Conservation (phyloP, 371 early-diverging fungal species). For the Rhizomucor miehei region DNA sequence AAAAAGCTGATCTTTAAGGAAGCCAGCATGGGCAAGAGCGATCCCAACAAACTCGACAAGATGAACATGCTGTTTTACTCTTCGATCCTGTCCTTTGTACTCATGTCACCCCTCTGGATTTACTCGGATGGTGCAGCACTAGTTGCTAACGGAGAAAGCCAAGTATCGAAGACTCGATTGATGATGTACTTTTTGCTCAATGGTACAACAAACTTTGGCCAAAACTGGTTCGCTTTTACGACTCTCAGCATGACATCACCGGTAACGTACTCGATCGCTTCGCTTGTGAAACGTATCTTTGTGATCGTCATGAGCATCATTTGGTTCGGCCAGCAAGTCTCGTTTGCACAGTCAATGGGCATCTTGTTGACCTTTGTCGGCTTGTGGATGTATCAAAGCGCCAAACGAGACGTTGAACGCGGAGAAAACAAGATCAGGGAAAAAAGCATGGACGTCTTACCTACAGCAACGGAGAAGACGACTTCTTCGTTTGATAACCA, state of each 20-base stretch:
- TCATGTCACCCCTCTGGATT: slow-evolving; percentile 82
- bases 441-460: slow-evolving; percentile 18
- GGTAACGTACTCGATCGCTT: slow-evolving; percentile 86
- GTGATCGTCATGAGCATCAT: slow-evolving; percentile 84
- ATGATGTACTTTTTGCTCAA: slow-evolving; percentile 65
- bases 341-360: slow-evolving; percentile 65
- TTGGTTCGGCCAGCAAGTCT: slow-evolving; percentile 79
- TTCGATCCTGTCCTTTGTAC: slow-evolving; percentile 59
- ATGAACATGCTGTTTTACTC: slow-evolving; percentile 81
- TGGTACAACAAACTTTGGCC: slow-evolving; percentile 79
- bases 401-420: slow-evolving; percentile 56
- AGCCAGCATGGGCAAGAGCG: slow-evolving; percentile 29
- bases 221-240: slow-evolving; percentile 78
- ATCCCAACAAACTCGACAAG: slow-evolving; percentile 73
- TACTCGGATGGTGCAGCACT: slow-evolving; percentile 68
- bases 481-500: slow-evolving; percentile 15
- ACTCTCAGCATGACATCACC: slow-evolving; percentile 76
- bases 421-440: slow-evolving; percentile 29
- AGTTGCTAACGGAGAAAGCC: neutral
- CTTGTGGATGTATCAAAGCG: slow-evolving; percentile 80
- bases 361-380: slow-evolving; percentile 80
- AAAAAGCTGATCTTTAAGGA: slow-evolving; percentile 70
- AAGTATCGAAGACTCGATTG: slow-evolving; percentile 9
- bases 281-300: slow-evolving; percentile 84
- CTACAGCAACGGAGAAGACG: slow-evolving; percentile 17